Conservation (phyloP, 305 asterid species). For the Fraxinus sp. region DNA sequence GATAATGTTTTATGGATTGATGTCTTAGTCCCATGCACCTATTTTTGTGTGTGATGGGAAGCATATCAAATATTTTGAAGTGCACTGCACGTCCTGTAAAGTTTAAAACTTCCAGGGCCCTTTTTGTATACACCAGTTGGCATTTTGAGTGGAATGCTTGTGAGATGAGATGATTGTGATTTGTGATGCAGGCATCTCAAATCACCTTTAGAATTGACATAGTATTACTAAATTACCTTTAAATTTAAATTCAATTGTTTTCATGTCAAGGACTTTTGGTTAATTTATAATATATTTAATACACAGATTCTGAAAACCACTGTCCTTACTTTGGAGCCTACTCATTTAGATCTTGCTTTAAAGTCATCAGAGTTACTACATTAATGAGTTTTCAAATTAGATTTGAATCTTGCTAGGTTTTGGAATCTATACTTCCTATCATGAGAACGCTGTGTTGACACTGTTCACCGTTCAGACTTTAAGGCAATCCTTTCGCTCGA, state of each 20-base stretch:
- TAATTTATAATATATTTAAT: not conserved
- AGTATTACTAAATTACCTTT: not conserved
- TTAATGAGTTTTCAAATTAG: not conserved
- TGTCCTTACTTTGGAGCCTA: not conserved
- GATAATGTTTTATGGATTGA: not conserved
- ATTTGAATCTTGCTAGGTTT: not conserved
- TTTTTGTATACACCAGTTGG: not conserved
- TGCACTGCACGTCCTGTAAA: not conserved
- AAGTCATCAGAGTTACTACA: not conserved
- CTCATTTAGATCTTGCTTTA: not conserved
- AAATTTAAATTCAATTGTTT: not conserved
- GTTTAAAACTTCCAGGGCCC: not conserved
- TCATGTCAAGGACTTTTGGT: not conserved
- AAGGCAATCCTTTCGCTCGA: not conserved
- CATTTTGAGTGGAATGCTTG: not conserved
- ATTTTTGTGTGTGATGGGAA: not conserved
- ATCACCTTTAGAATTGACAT: not conserved
- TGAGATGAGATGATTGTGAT: not conserved
- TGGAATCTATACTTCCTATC: not conserved
- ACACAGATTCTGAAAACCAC: not conserved
- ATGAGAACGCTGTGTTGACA: not conserved
- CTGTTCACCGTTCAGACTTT: not conserved
- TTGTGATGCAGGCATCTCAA: not conserved
- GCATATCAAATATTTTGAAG: not conserved
- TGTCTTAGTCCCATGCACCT: not conserved